Evolutionary conservation across 371 early-diverging fungal species (phyloP).

Genomic region (Rhizopus stolonifer): DNA sequence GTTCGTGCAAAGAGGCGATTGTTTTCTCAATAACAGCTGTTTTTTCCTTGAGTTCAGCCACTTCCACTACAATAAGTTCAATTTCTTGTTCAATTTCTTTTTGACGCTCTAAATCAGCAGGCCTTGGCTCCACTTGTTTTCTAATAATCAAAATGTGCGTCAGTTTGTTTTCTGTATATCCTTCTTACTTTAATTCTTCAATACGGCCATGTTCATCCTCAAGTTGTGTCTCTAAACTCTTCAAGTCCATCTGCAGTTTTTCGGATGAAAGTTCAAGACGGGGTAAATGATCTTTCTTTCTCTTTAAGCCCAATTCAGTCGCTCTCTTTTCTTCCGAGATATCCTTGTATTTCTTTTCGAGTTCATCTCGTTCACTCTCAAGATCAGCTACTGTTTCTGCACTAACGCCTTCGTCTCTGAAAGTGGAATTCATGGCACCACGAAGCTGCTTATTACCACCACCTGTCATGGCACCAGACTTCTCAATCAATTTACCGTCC

Average conservation of each 20-base stretch:
- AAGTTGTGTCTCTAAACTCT: slow-evolving; percentile 62
- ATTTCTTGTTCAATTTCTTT: slow-evolving; percentile 42
- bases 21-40: slow-evolving; percentile 58
- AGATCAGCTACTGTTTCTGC: slow-evolving; percentile 58
- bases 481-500: slow-evolving; percentile 96
- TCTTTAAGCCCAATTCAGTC: slow-evolving; percentile 53
- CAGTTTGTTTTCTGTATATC: no score
- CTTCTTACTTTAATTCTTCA: slow-evolving; percentile 49
- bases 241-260: slow-evolving; percentile 77
- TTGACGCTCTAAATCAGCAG: slow-evolving; percentile 46
- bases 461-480: slow-evolving; percentile 97
- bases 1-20: slow-evolving; percentile 76
- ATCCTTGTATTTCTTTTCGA: slow-evolving; percentile 57
- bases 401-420: slow-evolving; percentile 58
- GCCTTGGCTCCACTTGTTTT: slow-evolving; percentile 43
- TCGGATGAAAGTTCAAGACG: slow-evolving; percentile 64
- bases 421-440: slow-evolving; percentile 87
- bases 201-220: slow-evolving; percentile 60
- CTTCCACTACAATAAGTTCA: slow-evolving; percentile 39
- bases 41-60: slow-evolving; percentile 40
- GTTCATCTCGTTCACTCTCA: slow-evolving; percentile 55
- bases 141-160: no score
- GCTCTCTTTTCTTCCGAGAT: slow-evolving; percentile 51
- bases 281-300: slow-evolving; percentile 60
- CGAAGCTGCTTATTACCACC: slow-evolving; percentile 76